Base-by-base conservation (phyloP, 2,329 filamentous ascomycete species). In the Fusarium tjaetaba region DNA sequence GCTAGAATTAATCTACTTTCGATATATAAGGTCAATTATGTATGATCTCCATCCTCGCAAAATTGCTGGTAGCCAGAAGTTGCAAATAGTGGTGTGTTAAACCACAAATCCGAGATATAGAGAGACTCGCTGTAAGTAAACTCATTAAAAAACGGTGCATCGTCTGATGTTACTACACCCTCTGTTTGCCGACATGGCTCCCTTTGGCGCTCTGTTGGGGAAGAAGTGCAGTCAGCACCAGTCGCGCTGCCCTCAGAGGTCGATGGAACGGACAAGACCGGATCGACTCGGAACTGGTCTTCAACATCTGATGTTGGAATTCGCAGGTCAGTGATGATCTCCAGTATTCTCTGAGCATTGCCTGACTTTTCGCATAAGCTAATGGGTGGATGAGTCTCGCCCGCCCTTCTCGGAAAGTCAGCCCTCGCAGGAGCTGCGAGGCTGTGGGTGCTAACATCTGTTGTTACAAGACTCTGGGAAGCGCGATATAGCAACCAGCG, bases 131-230 rank as follows among this genome's bases (percentile, higher is more conserved):
- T 42, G 15, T 11, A 4, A 4, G n/a, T 5, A 24, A 43, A 24
- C 1, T 3, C 14, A 16, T 43, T 24, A 14, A 4, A 1, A 0
- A 43, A 43, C 8, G 14, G 22, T 0, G 1, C 0, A 43, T 24
- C 10, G 10, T 8, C n/a, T 18, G 15, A 24, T 24, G 10, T 4
- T 0, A 7, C 15, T 5, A 24, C n/a, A 18, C 10, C 1, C 1
- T 7, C 41, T 2, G n/a, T 5, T 43, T 43, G 42, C 42, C 42
- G 24, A 18, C 15, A n/a, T 43, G n/a, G 42, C 42, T 11, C 42
- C 42, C 11, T 24, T 24, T 6, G 42, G n/a, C 10, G 24, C n/a
- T 43, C 15, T 1, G n/a, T 5, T 1, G n/a, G 42, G 42, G 15
- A 18, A 1, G n/a, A 43, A 24, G 42, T 2, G 42, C 42, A n/a